Percentiles rank a stretch among this genome's conserved stretches.
These are phyloP conservation scores for Pugionium cornutum DNA, from an alignment of 345 rosid genomes.

Conservation along the genomic window DNA sequence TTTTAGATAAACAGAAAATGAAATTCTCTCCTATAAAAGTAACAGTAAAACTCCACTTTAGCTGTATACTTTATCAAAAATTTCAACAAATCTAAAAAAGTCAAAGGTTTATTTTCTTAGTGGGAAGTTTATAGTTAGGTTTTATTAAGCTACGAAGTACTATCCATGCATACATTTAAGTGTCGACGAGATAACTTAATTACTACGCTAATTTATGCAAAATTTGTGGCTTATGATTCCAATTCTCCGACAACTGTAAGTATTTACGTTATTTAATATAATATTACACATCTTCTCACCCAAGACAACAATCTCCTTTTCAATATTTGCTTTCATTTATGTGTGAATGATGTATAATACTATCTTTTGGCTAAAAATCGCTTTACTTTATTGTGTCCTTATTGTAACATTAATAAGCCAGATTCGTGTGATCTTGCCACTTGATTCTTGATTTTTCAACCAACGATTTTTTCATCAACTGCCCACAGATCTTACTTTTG, in stretches of 20 bases:
- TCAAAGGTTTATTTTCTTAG: too few species aligned
- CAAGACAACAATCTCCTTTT: conserved; percentile 32
- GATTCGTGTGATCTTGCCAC: conserved; percentile 25
- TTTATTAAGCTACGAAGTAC: too few species aligned
- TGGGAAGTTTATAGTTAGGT: too few species aligned
- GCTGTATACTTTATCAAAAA: too few species aligned
- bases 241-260: conserved; percentile 36
- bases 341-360: neutral
- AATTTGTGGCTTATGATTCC: conserved; percentile 41
- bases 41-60: too few species aligned
- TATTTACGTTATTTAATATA: conserved; percentile 31
- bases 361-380: neutral
- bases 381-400: conserved; percentile 22
- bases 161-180: too few species aligned
- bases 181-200: too few species aligned
- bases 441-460: conserved; percentile 22
- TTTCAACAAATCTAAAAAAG: too few species aligned
- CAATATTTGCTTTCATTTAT: neutral
- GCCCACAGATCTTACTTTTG: conserved; percentile 9
- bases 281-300: conserved; percentile 30
- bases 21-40: too few species aligned
- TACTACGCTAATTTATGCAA: conserved; percentile 40
- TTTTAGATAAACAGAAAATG: too few species aligned
- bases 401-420: conserved; percentile 18
- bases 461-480: neutral